Evolutionary conservation across 2,329 filamentous ascomycete genomes (phyloP), one percentile per base, ranked within the genome.

Genomic region (Phoma sp.): DNA sequence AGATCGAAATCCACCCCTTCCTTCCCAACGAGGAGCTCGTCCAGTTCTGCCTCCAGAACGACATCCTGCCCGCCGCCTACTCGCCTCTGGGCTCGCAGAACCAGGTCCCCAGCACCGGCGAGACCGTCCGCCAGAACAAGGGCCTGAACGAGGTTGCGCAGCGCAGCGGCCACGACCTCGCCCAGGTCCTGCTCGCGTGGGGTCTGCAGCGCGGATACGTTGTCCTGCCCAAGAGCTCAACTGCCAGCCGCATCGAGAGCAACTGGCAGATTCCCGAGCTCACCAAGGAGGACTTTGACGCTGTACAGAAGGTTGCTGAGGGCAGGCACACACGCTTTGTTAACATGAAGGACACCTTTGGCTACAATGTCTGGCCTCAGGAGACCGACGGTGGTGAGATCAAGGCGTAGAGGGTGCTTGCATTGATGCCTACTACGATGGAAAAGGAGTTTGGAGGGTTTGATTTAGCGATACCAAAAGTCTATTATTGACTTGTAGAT

Each of bases 111-210:
- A 84, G 74, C 56, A 88, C 86, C 7, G 87, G 87, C 61, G 87
- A 90, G 79, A 87, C 83, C 65, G 86, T 87, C 14, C 79, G 85
- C 39, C 88, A 87, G 36, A 89, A 96, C 61, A 78, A 83, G 53
- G 84, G 83, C 17, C 78, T 95, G 46, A 84, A 85, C 62, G 81
- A 81, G 18, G 76, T 96, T 46, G 87, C 88, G 1, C 78, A 88
- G 67, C 92, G 91, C 77, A 86, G 95, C 71, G 82, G 81, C 59
- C 91, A 90, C 78, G 85, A 86, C 9, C 86, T 90, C 55, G 89
- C 90, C 1, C 92, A 96, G 80, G 79, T 96, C n/a, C 74, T 96
- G 69, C 77, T 96, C 43, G 84, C 92, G 50, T 96, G 92, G 84
- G 90, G 89, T 60, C 74, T 96, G 74, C 88, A 95, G 77, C 91